Conservation (phyloP, 352 stramenopile genomes). For the Globisporangium uncinulatum region DNA sequence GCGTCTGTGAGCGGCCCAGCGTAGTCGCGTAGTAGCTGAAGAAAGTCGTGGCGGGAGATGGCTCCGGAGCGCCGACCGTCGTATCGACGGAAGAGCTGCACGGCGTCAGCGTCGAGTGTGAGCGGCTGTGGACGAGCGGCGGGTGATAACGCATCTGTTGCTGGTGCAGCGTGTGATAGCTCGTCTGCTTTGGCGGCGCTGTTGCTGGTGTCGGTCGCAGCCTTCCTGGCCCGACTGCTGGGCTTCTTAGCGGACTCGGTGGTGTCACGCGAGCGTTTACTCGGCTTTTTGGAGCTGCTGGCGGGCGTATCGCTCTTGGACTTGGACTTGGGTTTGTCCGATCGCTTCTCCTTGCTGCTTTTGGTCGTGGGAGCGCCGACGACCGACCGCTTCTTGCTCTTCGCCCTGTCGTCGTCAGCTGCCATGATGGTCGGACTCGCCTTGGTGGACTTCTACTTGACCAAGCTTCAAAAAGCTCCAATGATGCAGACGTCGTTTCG, state of each 20-base stretch:
- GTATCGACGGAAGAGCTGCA: conserved; percentile 80
- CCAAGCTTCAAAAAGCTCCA: no score
- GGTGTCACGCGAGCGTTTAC: neutral
- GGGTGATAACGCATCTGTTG: neutral
- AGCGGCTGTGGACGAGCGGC: conserved; percentile 22
- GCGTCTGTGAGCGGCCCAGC: conserved; percentile 47
- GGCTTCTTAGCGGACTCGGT: neutral
- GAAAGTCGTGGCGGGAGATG: conserved; percentile 58
- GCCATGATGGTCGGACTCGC: no score
- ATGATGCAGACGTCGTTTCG: no score
- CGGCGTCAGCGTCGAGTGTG: conserved; percentile 50
- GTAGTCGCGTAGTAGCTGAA: conserved; percentile 70
- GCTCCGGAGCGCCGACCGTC: conserved; percentile 45
- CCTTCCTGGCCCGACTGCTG: neutral
- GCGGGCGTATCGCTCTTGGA: neutral
- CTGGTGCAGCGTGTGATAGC: neutral
- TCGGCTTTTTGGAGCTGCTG: neutral
- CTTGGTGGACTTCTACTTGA: no score
- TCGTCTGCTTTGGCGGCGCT: neutral
- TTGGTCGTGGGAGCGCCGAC: neutral
- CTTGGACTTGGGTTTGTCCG: neutral
- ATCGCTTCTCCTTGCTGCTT: neutral
- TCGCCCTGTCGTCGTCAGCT: neutral
- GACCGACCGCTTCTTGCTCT: neutral
- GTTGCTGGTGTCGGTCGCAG: neutral